Percentiles rank a stretch among this genome's conserved stretches.
Conservation (phyloP, 768 basidiomycete genomes). For the Lactarius hatsudake region DNA sequence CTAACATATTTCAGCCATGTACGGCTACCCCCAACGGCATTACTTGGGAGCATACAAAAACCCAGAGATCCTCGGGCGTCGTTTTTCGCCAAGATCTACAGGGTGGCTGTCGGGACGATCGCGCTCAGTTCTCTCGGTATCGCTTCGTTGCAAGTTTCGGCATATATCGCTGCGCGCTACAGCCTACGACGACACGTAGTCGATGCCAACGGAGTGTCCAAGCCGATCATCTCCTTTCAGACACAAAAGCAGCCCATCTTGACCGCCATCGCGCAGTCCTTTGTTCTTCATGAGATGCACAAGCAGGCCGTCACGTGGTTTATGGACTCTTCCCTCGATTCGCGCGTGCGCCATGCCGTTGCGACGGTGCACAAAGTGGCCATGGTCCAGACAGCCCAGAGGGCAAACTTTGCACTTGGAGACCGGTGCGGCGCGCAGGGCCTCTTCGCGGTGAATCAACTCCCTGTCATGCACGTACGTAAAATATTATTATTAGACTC, state of each 20-base stretch:
- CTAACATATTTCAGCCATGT: slow-evolving; percentile 35
- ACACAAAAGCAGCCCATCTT: slow-evolving; percentile 63
- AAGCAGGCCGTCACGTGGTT: slow-evolving; percentile 41
- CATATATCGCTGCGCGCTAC: slow-evolving; percentile 57
- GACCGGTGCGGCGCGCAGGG: slow-evolving; percentile 69
- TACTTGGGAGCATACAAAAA: slow-evolving; percentile 29
- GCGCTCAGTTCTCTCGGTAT: slow-evolving; percentile 33
- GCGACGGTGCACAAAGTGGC: slow-evolving; percentile 57
- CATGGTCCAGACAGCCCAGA: slow-evolving; percentile 52
- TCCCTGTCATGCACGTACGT: slow-evolving; percentile 52
- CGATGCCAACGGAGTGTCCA: slow-evolving; percentile 41
- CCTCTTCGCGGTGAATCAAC: slow-evolving; percentile 60
- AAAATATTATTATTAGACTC: background rate
- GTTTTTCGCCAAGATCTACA: slow-evolving; percentile 28
- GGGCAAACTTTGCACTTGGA: slow-evolving; percentile 49
- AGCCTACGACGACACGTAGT: slow-evolving; percentile 52
- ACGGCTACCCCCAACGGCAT: slow-evolving; percentile 31
- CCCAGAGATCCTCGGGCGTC: slow-evolving; percentile 18
- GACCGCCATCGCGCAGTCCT: slow-evolving; percentile 49
- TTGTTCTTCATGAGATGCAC: slow-evolving; percentile 46
- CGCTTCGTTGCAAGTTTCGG: slow-evolving; percentile 50
- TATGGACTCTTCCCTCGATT: slow-evolving; percentile 41
- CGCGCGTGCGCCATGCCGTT: slow-evolving; percentile 52
- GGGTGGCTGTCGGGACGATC: slow-evolving; percentile 31
- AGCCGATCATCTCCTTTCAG: slow-evolving; percentile 59